Conservation (phyloP, 1,284 basidiomycete species). For the Microbotryum scabiosae region DNA sequence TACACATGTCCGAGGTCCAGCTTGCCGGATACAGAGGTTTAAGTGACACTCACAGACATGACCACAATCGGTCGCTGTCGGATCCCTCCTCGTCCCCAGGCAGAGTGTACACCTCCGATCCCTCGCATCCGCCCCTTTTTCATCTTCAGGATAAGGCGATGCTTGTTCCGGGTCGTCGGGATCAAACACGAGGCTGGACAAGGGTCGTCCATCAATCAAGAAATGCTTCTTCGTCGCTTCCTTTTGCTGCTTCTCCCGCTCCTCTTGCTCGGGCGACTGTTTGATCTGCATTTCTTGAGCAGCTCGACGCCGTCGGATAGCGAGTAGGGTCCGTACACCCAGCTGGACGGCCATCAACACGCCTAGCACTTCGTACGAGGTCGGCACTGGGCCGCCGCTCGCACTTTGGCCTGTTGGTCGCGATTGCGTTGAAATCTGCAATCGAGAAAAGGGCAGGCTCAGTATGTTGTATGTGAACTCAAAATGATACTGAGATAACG, state of each 20-base stretch:
- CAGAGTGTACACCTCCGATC: constrained; percentile 40
- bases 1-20: too few relatives aligned
- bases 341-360: constrained; percentile 39
- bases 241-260: constrained; percentile 8
- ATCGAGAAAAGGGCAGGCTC: not conserved
- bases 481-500: too few relatives aligned
- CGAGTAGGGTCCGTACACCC: constrained; percentile 33
- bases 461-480: too few relatives aligned
- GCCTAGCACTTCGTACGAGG: constrained; percentile 41
- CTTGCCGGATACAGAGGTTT: not conserved
- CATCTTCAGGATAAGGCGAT: constrained; percentile 28
- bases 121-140: constrained; percentile 20
- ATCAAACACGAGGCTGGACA: constrained; percentile 29
- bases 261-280: constrained; percentile 2
- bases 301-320: constrained; percentile 18
- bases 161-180: constrained; percentile 31
- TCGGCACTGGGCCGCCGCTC: constrained; percentile 31
- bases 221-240: constrained; percentile 10
- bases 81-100: constrained; percentile 37
- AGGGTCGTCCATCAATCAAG: constrained; percentile 31
- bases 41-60: constrained; percentile 35
- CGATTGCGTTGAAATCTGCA: constrained; percentile 28
- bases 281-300: not conserved
- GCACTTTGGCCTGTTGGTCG: constrained; percentile 28
- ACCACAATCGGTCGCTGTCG: constrained; percentile 40